A percentile compares a stretch with the other conserved stretches of the same genome.
These are phyloP conservation scores for Hyaloscypha variabilis DNA, from an alignment of 495 filamentous ascomycete genomes.

Conservation along the genomic window DNA sequence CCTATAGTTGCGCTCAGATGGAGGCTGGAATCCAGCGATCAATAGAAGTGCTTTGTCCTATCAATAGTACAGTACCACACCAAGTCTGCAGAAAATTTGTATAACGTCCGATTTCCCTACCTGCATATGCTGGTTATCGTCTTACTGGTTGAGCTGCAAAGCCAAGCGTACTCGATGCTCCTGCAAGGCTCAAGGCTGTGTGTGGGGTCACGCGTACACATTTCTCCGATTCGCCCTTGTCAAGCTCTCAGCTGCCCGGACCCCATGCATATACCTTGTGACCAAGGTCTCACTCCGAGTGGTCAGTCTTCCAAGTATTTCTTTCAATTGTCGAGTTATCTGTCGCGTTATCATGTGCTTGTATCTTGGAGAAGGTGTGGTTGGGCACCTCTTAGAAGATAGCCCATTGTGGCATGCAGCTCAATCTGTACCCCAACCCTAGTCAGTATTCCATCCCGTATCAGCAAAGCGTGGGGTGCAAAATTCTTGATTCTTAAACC, in stretches of 20 bases:
- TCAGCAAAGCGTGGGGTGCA: constrained; percentile 7
- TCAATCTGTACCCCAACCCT: not conserved
- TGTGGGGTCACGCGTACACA: not conserved
- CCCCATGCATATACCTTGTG: constrained; percentile 10
- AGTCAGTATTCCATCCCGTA: constrained; percentile 7
- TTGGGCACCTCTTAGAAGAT: constrained; percentile 15
- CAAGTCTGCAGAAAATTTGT: not conserved
- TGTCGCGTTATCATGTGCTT: constrained; percentile 18
- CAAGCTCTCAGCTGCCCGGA: not conserved
- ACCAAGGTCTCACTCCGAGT: constrained; percentile 20
- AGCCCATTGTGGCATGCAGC: constrained; percentile 17
- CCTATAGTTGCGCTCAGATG: too few species aligned
- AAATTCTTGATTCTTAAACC: constrained; percentile 8
- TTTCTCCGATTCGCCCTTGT: not conserved
- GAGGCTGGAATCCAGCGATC: too few species aligned
- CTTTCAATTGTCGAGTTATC: constrained; percentile 22
- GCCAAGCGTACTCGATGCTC: not conserved
- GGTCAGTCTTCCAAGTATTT: not conserved
- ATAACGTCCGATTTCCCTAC: not conserved
- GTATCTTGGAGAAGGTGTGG: constrained; percentile 22
- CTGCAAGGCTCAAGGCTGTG: not conserved
- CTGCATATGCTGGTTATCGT: not conserved
- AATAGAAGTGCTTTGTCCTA: not conserved
- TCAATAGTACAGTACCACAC: too few species aligned
- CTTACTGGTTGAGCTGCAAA: not conserved